Conservation (phyloP, 1,284 basidiomycete genomes). For the Microbotryum saponariae region DNA sequence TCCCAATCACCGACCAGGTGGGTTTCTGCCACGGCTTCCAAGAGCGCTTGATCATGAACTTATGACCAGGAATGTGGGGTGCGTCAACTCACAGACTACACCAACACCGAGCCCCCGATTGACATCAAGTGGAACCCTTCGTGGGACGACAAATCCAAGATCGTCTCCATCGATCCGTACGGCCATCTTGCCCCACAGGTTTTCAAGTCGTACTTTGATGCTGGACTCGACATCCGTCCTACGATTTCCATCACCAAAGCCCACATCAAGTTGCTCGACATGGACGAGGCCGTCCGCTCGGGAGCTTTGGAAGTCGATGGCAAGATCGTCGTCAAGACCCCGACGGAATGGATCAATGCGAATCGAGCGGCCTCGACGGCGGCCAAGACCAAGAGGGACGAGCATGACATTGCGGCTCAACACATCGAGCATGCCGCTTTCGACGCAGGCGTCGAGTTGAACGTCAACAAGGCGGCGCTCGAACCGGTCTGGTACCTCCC, state of each 20-base stretch:
- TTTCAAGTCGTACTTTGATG: constrained; percentile 50
- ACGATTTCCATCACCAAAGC: constrained; percentile 81
- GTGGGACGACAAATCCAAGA: constrained; percentile 75
- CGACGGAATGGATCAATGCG: constrained; percentile 32
- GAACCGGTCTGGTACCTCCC: constrained; percentile 80
- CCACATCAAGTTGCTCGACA: constrained; percentile 79
- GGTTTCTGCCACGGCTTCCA: background rate
- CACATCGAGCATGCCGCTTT: constrained; percentile 44
- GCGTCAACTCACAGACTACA: constrained; percentile 54
- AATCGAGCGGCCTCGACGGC: constrained; percentile 42
- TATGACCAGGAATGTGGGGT: background rate
- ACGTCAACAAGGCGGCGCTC: constrained; percentile 59
- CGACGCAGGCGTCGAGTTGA: constrained; percentile 77
- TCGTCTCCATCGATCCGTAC: constrained; percentile 91
- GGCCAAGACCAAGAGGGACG: constrained; percentile 31
- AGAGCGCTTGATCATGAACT: background rate
- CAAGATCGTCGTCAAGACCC: constrained; percentile 57
- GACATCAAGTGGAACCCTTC: constrained; percentile 68
- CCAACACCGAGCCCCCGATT: constrained; percentile 81
- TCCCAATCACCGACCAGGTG: constrained; percentile 50
- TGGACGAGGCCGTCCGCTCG: constrained; percentile 66
- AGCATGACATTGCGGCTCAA: constrained; percentile 54
- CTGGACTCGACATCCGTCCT: constrained; percentile 65
- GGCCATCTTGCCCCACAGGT: constrained; percentile 80
- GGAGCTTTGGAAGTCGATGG: constrained; percentile 75